Base-by-base conservation (phyloP, 352 stramenopile species). In the Stephanocyclus meneghinianus region DNA sequence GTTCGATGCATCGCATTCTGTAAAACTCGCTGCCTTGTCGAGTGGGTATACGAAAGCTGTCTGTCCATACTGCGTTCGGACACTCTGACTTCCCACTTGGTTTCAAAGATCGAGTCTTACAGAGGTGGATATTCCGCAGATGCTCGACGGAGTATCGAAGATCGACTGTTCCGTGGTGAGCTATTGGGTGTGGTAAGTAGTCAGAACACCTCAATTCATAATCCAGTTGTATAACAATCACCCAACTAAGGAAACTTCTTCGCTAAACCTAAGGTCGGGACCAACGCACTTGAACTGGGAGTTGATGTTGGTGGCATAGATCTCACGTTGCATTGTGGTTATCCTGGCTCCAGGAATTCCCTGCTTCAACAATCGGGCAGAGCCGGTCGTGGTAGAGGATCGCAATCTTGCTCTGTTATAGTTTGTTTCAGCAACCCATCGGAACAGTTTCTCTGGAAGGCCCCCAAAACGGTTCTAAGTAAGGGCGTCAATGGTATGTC, bases 361-460 rank as follows among this genome's bases (percentile, higher is more conserved):
- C 84, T 99, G 62, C 97, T 97, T 91, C 97, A 99, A 80, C 97
- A 99, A 87, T 94, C 96, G 16, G 97, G 97, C 10, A 92, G 97
- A 56, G 96, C 97, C 32, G 97, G 97, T 10, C 90, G 97, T 13
- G 92, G 94, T 11, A 80, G 64, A 67, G 87, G 82, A 2, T 74
- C 76, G 40, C 83, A 91, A 62, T 98, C 95, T 8, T 88, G 97
- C 8, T 91, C 96, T 0, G 89, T 99, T n/a, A 94, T 98, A 72
- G 87, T 99, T 35, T 97, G 94, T 75, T 99, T 98, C 69, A 94
- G 97, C 79, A 89, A 94, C 7, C 95, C 96, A 9, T 86, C 98
- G 13, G 97, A 99, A 59, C 96, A 99, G 50, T 84, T 89, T 65
- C 65, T 94, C 26, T 93, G 88, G 88, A 74, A 77, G 42, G 69